These are phyloP conservation scores for Fagopyrum esculentum DNA, from an alignment of 148 eudicot genomes.

Conservation along the genomic window DNA sequence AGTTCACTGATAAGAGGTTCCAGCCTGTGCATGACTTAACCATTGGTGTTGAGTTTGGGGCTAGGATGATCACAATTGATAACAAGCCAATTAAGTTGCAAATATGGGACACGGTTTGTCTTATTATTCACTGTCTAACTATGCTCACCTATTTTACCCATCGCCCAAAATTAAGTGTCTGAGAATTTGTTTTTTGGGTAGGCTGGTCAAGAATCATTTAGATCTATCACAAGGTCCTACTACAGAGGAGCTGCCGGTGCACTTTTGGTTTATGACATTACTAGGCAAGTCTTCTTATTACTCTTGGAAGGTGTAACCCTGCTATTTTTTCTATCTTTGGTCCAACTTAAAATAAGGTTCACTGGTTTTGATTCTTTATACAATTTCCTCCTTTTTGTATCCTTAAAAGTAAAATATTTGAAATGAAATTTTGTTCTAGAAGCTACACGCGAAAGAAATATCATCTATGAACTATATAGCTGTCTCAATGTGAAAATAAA, in stretches of 20 bases:
- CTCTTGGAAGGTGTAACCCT: background rate
- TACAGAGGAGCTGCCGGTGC: constrained; percentile 63
- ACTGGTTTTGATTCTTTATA: background rate
- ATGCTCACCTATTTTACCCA: background rate
- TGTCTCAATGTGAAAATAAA: background rate
- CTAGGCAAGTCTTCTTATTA: constrained; percentile 29
- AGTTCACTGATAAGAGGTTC: constrained; percentile 63
- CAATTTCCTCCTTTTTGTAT: background rate
- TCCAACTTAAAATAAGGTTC: background rate
- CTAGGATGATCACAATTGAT: constrained; percentile 61
- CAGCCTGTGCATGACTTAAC: constrained; percentile 71
- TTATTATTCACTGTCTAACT: background rate
- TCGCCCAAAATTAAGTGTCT: background rate
- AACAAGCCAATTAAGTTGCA: constrained; percentile 63
- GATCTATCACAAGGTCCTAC: constrained; percentile 58
- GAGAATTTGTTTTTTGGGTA: constrained; percentile 13
- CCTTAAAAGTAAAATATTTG: background rate
- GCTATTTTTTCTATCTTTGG: background rate
- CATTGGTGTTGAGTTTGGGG: constrained; percentile 70
- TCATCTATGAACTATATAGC: background rate
- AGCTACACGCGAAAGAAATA: background rate
- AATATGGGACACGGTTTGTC: constrained; percentile 58
- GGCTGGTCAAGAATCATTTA: constrained; percentile 65
- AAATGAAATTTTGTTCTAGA: background rate
- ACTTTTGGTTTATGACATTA: constrained; percentile 55